Conservation (phyloP, 768 basidiomycete species). For the Lactarius hatsudake region DNA sequence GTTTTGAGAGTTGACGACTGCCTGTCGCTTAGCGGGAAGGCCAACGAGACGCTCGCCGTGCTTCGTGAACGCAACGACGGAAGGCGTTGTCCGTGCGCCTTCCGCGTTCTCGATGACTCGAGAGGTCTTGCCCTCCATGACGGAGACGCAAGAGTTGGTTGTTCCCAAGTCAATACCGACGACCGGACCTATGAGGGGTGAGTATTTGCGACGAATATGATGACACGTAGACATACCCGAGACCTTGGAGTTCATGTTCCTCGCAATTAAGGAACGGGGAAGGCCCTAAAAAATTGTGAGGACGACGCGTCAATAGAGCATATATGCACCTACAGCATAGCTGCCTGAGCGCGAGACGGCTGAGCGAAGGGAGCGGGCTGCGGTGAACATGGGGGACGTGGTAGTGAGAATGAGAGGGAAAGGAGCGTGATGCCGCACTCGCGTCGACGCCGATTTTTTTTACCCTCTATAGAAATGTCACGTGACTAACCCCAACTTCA, state of each 20-base stretch:
- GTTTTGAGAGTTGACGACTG: slow-evolving; percentile 91
- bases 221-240: slow-evolving; percentile 50
- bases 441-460: slow-evolving; percentile 23
- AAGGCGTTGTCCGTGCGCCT: slow-evolving; percentile 96
- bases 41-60: slow-evolving; percentile 96
- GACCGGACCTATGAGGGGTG: slow-evolving; percentile 61
- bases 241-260: slow-evolving; percentile 96
- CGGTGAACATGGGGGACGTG: slow-evolving; percentile 63
- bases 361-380: slow-evolving; percentile 60
- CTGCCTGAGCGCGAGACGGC: slow-evolving; percentile 57
- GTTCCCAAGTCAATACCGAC: slow-evolving; percentile 97
- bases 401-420: slow-evolving; percentile 34
- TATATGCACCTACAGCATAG: slow-evolving; percentile 52
- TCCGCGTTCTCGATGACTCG: slow-evolving; percentile 97
- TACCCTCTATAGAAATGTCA: background rate
- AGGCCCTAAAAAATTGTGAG: slow-evolving; percentile 45
- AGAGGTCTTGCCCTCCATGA: slow-evolving; percentile 95
- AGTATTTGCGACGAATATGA: background rate
- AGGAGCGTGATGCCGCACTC: slow-evolving; percentile 5
- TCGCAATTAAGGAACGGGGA: slow-evolving; percentile 72
- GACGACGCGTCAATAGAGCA: background rate
- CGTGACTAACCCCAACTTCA: background rate
- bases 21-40: slow-evolving; percentile 95
- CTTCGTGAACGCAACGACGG: slow-evolving; percentile 98
- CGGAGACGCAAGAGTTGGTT: slow-evolving; percentile 86